Percentiles rank a stretch among this genome's conserved stretches.
phyloP scores from a whole-genome alignment of 129 eudicot species.

The Chrysanthemum lavandulifolium region DNA sequence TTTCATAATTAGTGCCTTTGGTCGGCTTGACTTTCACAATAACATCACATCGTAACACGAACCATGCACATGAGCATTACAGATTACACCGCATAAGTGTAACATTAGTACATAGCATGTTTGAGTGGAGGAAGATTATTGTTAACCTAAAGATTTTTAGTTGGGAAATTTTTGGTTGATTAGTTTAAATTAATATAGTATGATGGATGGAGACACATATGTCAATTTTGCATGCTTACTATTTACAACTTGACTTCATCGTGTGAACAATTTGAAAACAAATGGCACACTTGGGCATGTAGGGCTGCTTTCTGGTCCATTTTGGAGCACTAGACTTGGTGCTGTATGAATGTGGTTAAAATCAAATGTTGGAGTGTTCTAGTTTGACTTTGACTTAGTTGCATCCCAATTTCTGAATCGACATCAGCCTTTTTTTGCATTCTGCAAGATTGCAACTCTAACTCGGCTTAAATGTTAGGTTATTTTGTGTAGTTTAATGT shows the following conservation, averaged over 20 bases:
- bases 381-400: slow-evolving; percentile 24
- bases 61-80: not conserved
- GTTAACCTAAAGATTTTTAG: not conserved
- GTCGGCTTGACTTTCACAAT: slow-evolving; percentile 16
- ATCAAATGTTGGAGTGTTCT: not conserved
- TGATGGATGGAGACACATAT: not conserved
- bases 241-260: slow-evolving; percentile 20
- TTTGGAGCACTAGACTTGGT: slow-evolving; percentile 24
- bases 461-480: not conserved
- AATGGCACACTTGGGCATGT: slow-evolving; percentile 6
- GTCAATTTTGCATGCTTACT: not conserved
- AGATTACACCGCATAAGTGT: not conserved
- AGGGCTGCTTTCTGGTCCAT: slow-evolving; percentile 24
- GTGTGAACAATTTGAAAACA: slow-evolving; percentile 23
- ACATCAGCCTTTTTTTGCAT: not conserved
- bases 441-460: not conserved
- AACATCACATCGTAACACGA: not conserved
- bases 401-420: slow-evolving; percentile 1
- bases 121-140: no score
- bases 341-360: no score
- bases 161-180: not conserved
- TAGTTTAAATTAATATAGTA: no score
- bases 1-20: slow-evolving; percentile 3
- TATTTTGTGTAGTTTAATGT: not conserved
- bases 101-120: no score